A percentile compares a stretch with the other conserved stretches of the same genome.
Conservation (phyloP, 345 rosid genomes). For the rapeseed (Brassica napus) region DNA sequence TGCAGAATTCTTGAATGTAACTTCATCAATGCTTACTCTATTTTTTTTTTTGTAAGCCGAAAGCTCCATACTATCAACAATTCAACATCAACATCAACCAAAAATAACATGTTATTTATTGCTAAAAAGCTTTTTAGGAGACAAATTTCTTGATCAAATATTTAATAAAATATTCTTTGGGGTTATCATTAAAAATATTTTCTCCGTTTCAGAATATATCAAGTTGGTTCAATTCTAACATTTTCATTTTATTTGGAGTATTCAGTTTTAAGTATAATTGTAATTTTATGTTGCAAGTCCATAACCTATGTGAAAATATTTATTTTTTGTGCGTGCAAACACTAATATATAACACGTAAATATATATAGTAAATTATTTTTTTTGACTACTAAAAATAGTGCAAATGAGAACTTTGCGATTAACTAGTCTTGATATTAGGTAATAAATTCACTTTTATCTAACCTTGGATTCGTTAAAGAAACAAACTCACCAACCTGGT, state of each 20-base stretch:
- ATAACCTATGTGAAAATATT: neutral
- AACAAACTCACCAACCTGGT: conserved; percentile 36
- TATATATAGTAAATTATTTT: neutral
- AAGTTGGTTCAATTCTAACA: neutral
- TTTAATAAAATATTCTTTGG: neutral
- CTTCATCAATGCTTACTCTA: neutral
- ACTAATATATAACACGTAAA: neutral
- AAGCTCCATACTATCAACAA: neutral
- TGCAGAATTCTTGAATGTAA: neutral
- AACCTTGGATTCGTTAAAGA: conserved; percentile 43
- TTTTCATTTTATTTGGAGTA: neutral
- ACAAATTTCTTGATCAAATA: neutral
- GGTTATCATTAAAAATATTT: neutral
- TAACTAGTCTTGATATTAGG: conserved; percentile 11
- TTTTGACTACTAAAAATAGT: no score
- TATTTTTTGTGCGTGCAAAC: neutral
- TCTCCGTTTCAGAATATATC: neutral
- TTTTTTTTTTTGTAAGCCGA: neutral
- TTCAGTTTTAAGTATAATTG: neutral
- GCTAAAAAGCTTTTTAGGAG: neutral
- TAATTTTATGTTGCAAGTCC: neutral
- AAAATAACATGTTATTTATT: neutral
- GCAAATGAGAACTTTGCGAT: neutral
- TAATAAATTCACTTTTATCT: conserved; percentile 1
- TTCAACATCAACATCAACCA: neutral